Evolutionary conservation across 345 rosid genomes (phyloP), one percentile per base, ranked within the genome.

Genomic region (Trapa bicornis): DNA sequence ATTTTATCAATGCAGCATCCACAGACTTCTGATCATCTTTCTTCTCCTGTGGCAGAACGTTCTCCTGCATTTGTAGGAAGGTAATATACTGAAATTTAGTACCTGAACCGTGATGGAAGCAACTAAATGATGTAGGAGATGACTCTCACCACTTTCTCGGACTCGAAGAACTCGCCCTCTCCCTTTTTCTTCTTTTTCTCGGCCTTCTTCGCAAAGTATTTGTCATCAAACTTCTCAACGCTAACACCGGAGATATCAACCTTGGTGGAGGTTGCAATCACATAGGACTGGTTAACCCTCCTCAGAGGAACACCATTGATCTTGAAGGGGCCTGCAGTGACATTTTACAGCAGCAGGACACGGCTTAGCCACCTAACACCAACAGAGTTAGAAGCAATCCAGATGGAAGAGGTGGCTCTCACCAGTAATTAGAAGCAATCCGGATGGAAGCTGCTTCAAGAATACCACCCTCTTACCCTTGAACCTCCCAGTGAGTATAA

Each of bases 381-480:
- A 22, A 22, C 29, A 22, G 29, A 22, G 29, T 22, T 22, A 22
- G 29, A 22, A 22, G 29, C 29, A 22, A 22, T 1, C 45, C 2
- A 58, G 4, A 15, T 9, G 37, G 1, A 54, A 17, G 36, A 54
- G 3, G 8, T 2, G 32, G 47, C 39, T 35, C 85, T 67, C 14
- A 89, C 96, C 98, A 13, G 96, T 83, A 37, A 92, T 78, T 6
- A 92, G 77, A 72, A 92, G 96, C 76, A 92, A 76, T 57, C 96
- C 98, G 67, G 96, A 89, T 17, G 95, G 2, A 70, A 89, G 96
- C 73, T 92, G 91, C 84, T 88, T 91, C 61, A 91, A 33, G 48
- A 88, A 88, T 64, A 88, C 91, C 71, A 88, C 95, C 72, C 92
- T 84, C 86, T 91, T 91, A 1, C 97, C 96, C 85, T 83, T 91